phyloP scores from a whole-genome alignment of 176 grass and related monocot genomes.

The Pontederia crassipes region DNA sequence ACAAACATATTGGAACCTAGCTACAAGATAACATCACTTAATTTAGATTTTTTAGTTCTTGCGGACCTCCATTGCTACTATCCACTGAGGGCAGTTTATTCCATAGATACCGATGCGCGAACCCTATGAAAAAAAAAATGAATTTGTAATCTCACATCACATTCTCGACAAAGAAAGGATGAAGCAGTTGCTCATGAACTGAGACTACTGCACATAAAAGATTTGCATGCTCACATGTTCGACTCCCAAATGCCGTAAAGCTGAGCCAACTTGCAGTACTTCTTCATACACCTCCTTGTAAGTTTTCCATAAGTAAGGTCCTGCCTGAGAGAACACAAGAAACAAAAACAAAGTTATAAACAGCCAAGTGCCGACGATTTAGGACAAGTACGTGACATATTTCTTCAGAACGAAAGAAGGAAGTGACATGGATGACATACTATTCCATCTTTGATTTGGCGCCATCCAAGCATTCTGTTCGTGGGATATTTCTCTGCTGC shows the following conservation, averaged over 20 bases:
- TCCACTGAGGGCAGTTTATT: slow-evolving; percentile 91
- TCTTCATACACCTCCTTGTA: slow-evolving; percentile 85
- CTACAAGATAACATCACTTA: background rate
- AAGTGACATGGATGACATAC: slow-evolving; percentile 1
- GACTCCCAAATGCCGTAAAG: slow-evolving; percentile 46
- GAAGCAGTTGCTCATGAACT: background rate
- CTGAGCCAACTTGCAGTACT: slow-evolving; percentile 68
- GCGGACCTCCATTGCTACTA: slow-evolving; percentile 76
- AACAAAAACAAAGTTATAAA: background rate
- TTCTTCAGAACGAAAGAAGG: too few relatives aligned
- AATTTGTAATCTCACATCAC: too few relatives aligned
- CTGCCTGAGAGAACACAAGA: slow-evolving; percentile 33
- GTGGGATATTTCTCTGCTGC: slow-evolving; percentile 67
- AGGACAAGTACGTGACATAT: background rate
- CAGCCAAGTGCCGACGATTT: background rate
- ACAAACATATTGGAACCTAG: background rate
- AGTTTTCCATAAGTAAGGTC: slow-evolving; percentile 87
- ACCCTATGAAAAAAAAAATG: slow-evolving; percentile 47
- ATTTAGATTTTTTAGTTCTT: background rate
- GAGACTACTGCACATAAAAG: background rate
- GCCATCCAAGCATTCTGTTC: slow-evolving; percentile 94
- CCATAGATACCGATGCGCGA: slow-evolving; percentile 77
- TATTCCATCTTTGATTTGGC: slow-evolving; percentile 52
- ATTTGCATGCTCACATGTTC: slow-evolving; percentile 39
- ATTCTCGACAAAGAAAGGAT: too few relatives aligned